Conservation (phyloP, 2,329 filamentous ascomycete species). For the Colletotrichum liriopes region DNA sequence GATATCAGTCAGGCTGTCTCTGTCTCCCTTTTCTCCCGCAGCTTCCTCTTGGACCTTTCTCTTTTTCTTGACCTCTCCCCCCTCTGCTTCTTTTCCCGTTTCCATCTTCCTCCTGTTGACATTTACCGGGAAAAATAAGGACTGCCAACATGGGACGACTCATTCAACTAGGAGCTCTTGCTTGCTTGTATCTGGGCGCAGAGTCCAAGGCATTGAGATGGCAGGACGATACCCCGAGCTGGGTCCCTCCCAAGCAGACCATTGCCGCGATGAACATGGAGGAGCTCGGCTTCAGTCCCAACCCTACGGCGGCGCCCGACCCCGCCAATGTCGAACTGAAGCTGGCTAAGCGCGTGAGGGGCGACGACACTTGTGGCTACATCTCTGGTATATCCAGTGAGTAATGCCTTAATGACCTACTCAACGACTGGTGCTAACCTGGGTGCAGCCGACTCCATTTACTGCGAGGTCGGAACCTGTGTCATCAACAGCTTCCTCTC, state of each 20-base stretch:
- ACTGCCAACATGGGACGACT: conserved; percentile 45
- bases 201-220: conserved; percentile 48
- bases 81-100: conserved; percentile 5
- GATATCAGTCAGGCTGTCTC: conserved; percentile 21
- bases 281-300: conserved; percentile 41
- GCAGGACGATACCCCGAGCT: conserved; percentile 45
- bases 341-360: conserved; percentile 46
- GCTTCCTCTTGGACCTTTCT: conserved; percentile 3
- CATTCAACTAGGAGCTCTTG: conserved; percentile 44
- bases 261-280: conserved; percentile 44
- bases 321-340: conserved; percentile 33
- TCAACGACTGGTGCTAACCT: conserved; percentile 28
- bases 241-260: conserved; percentile 49
- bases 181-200: conserved; percentile 44
- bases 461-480: conserved; percentile 49
- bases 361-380: conserved; percentile 53
- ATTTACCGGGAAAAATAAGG: background rate
- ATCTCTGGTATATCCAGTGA: conserved; percentile 48
- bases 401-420: conserved; percentile 22
- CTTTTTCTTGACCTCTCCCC: background rate
- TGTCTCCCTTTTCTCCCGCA: conserved; percentile 32
- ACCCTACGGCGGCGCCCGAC: conserved; percentile 44
- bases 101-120: conserved; percentile 2
- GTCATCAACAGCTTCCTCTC: conserved; percentile 49
- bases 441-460: conserved; percentile 45